These are phyloP conservation scores for Gloeostereum incarnatum DNA, from an alignment of 768 basidiomycete genomes.

Conservation along the genomic window DNA sequence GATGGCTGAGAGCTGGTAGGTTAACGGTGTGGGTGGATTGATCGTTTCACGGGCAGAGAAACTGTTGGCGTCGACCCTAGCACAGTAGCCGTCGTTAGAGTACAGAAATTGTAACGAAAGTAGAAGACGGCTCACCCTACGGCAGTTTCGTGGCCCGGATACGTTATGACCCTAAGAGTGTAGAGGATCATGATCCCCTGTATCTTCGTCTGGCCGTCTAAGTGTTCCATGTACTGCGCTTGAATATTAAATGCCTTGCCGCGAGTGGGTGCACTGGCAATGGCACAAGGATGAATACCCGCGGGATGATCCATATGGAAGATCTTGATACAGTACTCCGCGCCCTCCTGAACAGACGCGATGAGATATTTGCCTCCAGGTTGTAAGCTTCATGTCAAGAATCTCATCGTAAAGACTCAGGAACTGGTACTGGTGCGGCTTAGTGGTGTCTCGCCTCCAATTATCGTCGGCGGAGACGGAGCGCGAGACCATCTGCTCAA, in stretches of 20 bases:
- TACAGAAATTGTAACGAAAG: neutral
- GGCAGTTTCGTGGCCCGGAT: slow-evolving; percentile 3
- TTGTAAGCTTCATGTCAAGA: slow-evolving; percentile 45
- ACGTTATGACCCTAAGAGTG: slow-evolving; percentile 22
- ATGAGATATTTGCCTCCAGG: slow-evolving; percentile 64
- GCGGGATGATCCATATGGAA: slow-evolving; percentile 50
- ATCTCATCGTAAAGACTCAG: slow-evolving; percentile 25
- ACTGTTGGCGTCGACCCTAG: slow-evolving; percentile 27
- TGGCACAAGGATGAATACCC: too few species aligned
- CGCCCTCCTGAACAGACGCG: slow-evolving; percentile 44
- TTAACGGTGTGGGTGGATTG: slow-evolving; percentile 31
- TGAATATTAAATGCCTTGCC: slow-evolving; percentile 47
- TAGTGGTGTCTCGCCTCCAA: slow-evolving; percentile 37
- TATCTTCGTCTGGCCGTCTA: too few species aligned
- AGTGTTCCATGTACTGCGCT: slow-evolving; percentile 50
- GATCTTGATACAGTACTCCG: slow-evolving; percentile 40
- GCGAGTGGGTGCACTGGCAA: slow-evolving; percentile 28
- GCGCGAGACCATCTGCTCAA: slow-evolving; percentile 51
- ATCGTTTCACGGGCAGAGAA: slow-evolving; percentile 25
- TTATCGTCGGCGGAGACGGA: slow-evolving; percentile 53
- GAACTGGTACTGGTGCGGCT: slow-evolving; percentile 15
- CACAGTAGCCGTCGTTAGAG: neutral
- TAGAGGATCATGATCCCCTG: slow-evolving; percentile 51
- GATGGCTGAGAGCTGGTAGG: slow-evolving; percentile 35
- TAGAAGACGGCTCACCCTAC: neutral